A percentile compares a stretch with the other conserved stretches of the same genome.
These are phyloP conservation scores for Simmondsia chinensis DNA, from an alignment of 148 eudicot genomes.

Conservation along the genomic window DNA sequence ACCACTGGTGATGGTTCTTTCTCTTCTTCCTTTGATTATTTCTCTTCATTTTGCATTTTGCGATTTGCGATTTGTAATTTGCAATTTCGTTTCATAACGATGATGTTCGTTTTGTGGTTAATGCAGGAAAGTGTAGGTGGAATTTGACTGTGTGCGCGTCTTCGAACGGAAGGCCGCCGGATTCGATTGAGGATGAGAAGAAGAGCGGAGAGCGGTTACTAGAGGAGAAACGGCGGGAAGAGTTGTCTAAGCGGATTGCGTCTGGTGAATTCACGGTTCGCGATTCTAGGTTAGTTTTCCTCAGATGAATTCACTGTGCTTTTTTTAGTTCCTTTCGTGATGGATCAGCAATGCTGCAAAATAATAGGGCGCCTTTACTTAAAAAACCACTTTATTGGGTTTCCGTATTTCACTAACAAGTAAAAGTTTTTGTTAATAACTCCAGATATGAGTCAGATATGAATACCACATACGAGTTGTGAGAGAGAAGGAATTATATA, in stretches of 20 bases:
- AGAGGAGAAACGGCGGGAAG: conserved; percentile 59
- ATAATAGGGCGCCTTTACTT: too few species aligned
- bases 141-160: conserved; percentile 39
- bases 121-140: conserved; percentile 32
- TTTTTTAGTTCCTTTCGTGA: too few species aligned
- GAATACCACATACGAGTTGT: too few species aligned
- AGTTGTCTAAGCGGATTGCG: conserved; percentile 78
- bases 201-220: conserved; percentile 34
- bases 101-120: background rate
- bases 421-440: too few species aligned
- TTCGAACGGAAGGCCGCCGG: conserved; percentile 48
- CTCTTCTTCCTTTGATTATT: conserved; percentile 8
- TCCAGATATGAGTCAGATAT: too few species aligned
- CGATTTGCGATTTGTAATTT: too few species aligned
- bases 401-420: too few species aligned
- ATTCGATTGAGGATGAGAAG: conserved; percentile 28
- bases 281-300: conserved; percentile 44
- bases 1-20: conserved; percentile 4
- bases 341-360: too few species aligned
- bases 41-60: background rate
- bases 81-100: too few species aligned
- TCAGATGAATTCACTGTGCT: background rate
- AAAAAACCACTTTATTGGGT: too few species aligned
- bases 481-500: too few species aligned
- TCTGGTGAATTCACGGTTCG: conserved; percentile 84